A percentile compares a stretch with the other conserved stretches of the same genome.
Conservation (phyloP, 352 stramenopile genomes). For the Phytophthora citrophthora region DNA sequence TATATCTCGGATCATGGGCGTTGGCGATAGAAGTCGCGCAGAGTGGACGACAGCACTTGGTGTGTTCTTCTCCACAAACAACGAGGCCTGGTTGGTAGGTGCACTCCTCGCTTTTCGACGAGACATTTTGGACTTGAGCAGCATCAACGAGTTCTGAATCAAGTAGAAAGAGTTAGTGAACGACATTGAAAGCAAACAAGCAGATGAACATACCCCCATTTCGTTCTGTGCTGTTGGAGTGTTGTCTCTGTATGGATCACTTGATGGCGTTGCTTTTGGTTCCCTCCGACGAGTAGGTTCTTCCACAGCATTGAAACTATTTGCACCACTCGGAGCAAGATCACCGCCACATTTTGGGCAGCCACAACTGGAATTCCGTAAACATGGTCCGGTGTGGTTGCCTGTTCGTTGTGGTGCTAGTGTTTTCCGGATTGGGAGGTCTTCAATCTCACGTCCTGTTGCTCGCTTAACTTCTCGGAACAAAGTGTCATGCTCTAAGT, state of each 20-base stretch:
- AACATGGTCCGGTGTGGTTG: conserved; percentile 56
- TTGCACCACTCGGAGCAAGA: conserved; percentile 9
- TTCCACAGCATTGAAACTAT: conserved; percentile 18
- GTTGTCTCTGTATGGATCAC: conserved; percentile 41
- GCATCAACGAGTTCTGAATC: conserved; percentile 65
- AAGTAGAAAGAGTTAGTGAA: not conserved
- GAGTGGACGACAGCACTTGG: conserved; percentile 35
- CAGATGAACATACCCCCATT: conserved; percentile 52
- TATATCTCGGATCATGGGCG: conserved; percentile 12
- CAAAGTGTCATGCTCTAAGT: conserved; percentile 81
- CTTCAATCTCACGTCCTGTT: conserved; percentile 72
- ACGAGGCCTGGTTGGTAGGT: conserved; percentile 69
- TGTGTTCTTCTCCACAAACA: conserved; percentile 66
- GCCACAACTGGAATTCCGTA: conserved; percentile 73
- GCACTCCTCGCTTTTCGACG: conserved; percentile 72
- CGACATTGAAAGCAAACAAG: too few species aligned
- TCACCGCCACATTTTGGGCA: conserved; percentile 65
- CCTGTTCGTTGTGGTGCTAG: conserved; percentile 12
- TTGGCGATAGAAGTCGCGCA: conserved; percentile 23
- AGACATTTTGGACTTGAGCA: conserved; percentile 87
- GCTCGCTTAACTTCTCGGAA: conserved; percentile 83
- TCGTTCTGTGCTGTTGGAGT: conserved; percentile 41
- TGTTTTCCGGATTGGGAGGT: conserved; percentile 59
- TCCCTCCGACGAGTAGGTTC: conserved; percentile 50
- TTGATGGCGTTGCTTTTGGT: conserved; percentile 15